Conservation (phyloP, 2,329 filamentous ascomycete species). For the Epicoccum nigrum region DNA sequence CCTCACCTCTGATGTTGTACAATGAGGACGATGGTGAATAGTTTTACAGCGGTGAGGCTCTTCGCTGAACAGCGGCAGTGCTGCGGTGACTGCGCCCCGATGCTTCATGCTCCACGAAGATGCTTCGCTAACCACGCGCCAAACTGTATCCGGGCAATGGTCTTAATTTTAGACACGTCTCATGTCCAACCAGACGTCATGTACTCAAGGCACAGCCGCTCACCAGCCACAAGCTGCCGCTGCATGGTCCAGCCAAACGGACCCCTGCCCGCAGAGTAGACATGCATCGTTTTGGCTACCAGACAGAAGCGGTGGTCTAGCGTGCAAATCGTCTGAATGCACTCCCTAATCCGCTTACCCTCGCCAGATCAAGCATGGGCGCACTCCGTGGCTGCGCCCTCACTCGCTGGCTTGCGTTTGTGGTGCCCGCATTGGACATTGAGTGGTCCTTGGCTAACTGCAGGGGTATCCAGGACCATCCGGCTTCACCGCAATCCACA, state of each 20-base stretch:
- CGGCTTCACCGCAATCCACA: conserved; percentile 45
- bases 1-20: conserved; percentile 4
- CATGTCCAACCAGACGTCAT: conserved; percentile 25
- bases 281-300: conserved; percentile 23
- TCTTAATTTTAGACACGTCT: conserved; percentile 22
- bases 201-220: conserved; percentile 26
- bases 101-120: conserved; percentile 23
- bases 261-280: conserved; percentile 21
- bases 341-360: conserved; percentile 38
- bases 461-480: conserved; percentile 24
- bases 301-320: conserved; percentile 42
- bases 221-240: conserved; percentile 32
- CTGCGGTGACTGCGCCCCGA: conserved; percentile 24
- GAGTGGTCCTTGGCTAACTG: conserved; percentile 27
- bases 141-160: conserved; percentile 29
- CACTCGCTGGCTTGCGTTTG: conserved; percentile 31
- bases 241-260: conserved; percentile 25
- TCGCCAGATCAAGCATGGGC: conserved; percentile 35
- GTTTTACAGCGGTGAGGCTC: conserved; percentile 29
- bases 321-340: conserved; percentile 27
- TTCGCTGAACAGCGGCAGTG: conserved; percentile 5
- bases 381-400: conserved; percentile 22
- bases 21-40: conserved; percentile 1
- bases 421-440: conserved; percentile 30
- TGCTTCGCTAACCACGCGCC: conserved; percentile 24